Evolutionary conservation across 257 asterid species (phyloP).

Genomic region (Solanum virginianum): DNA sequence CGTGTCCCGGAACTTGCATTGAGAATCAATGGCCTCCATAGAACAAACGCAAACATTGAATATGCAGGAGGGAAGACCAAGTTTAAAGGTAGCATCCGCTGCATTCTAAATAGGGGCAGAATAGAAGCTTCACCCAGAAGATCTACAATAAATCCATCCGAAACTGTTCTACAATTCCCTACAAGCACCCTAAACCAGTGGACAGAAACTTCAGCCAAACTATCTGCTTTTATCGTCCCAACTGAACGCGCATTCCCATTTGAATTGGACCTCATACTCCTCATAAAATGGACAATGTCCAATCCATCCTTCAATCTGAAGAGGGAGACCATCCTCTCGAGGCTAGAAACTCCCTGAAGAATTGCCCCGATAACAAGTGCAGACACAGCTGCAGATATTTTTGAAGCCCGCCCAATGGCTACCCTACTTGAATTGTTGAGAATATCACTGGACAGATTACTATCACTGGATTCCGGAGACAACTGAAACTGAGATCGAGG

Average conservation of each 20-base stretch:
- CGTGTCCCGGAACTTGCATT: constrained; percentile 49
- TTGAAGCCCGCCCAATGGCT: constrained; percentile 44
- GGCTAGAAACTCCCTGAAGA: constrained; percentile 84
- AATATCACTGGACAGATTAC: constrained; percentile 38
- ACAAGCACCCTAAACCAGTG: constrained; percentile 99
- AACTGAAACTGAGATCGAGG: constrained; percentile 63
- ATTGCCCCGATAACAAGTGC: constrained; percentile 82
- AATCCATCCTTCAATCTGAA: constrained; percentile 86
- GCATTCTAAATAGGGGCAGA: constrained; percentile 79
- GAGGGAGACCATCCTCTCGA: constrained; percentile 84
- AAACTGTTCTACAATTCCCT: constrained; percentile 86
- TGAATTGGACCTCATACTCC: constrained; percentile 65
- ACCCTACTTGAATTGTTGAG: constrained; percentile 36
- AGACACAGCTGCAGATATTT: constrained; percentile 61
- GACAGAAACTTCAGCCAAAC: constrained; percentile 66
- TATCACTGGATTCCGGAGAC: constrained; percentile 66
- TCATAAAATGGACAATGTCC: constrained; percentile 65
- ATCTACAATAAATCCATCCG: constrained; percentile 78
- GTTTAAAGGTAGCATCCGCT: constrained; percentile 52
- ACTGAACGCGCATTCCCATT: constrained; percentile 74
- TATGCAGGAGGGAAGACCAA: constrained; percentile 90
- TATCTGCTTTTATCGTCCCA: constrained; percentile 60
- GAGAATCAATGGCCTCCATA: constrained; percentile 64
- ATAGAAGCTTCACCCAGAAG: constrained; percentile 88
- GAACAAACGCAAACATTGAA: constrained; percentile 66